Evolutionary conservation across 139 green algal genomes (phyloP), one percentile per base, ranked within the genome.

Genomic region (Asterochloris sp.): DNA sequence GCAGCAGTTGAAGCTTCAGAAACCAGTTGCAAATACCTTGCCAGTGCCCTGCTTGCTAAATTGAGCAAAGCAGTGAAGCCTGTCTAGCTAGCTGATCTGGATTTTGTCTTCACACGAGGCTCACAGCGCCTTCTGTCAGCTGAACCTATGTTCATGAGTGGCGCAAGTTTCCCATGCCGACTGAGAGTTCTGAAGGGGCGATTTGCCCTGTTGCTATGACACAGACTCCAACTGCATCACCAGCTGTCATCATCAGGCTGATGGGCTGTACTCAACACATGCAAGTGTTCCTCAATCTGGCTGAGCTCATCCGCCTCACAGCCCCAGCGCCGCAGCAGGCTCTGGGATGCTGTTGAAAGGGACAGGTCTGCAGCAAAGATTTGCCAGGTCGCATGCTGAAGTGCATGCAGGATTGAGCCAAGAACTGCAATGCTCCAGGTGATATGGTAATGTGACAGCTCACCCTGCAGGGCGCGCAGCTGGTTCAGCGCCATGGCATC

Each of bases 301-400:
- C 60, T 62, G 23, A 69, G 76, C 24, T 80, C 76, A 80, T 80
- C 76, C 6, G 60, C 60, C 12, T 80, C 76, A 80, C 69, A 80
- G 12, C 76, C 76, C 60, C 78, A 75, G 0, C 62, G 63, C 16
- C 62, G 27, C 24, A 74, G 78, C 78, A 73, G 62, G 24, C 69
- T 61, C 28, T 62, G 19, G 54, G 62, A n/a, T 29, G 69, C 8
- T 13, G 61, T 29, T 74, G 64, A n/a, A 74, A 13, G 17, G 1
- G 1, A 76, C 26, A 16, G n/a, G 15, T 38, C 23, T 60, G 24
- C 71, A 76, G 16, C 24, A 60, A 60, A 9, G 15, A 76, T 21
- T 11, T 63, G 24, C 60, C 23, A 17, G 15, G 10, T 17, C 24
- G 15, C 28, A 62, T 61, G 15, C 73, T 2, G 2, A 73, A 26